phyloP scores from a whole-genome alignment of 78 protist genomes.

The Diacronema lutheri region DNA sequence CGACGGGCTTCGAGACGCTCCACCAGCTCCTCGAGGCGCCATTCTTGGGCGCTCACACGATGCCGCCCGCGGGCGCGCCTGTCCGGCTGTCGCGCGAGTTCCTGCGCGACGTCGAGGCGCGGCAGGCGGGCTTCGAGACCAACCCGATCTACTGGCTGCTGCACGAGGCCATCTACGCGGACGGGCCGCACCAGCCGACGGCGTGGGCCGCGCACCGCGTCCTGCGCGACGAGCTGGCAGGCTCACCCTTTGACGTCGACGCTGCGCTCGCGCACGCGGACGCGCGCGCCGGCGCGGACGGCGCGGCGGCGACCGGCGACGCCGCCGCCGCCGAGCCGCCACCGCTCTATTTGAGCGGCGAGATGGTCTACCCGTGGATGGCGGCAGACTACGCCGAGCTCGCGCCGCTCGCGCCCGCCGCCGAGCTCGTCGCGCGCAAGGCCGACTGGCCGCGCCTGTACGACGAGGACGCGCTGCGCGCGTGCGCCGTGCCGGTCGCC shows the following conservation, averaged over 20 bases:
- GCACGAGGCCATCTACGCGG: conserved; percentile 43
- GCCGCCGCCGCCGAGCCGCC: too few species aligned
- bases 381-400: not conserved
- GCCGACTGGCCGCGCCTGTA: conserved; percentile 19
- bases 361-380: conserved; percentile 24
- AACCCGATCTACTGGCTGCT: conserved; percentile 13
- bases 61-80: too few species aligned
- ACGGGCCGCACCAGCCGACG: not conserved
- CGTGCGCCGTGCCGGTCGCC: not conserved
- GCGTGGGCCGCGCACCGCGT: conserved; percentile 11
- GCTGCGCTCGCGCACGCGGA: too few species aligned
- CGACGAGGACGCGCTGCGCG: not conserved
- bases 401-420: not conserved
- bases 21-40: conserved; percentile 31
- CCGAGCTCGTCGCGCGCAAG: not conserved
- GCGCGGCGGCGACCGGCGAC: too few species aligned
- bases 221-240: not conserved
- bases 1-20: conserved; percentile 8
- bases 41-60: not conserved
- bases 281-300: too few species aligned
- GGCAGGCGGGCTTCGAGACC: not conserved
- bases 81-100: not conserved
- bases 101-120: not conserved
- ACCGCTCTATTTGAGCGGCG: not conserved
- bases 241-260: too few species aligned